Conservation (phyloP, 164 flowering plant genomes). For the Aristolochia contorta region DNA sequence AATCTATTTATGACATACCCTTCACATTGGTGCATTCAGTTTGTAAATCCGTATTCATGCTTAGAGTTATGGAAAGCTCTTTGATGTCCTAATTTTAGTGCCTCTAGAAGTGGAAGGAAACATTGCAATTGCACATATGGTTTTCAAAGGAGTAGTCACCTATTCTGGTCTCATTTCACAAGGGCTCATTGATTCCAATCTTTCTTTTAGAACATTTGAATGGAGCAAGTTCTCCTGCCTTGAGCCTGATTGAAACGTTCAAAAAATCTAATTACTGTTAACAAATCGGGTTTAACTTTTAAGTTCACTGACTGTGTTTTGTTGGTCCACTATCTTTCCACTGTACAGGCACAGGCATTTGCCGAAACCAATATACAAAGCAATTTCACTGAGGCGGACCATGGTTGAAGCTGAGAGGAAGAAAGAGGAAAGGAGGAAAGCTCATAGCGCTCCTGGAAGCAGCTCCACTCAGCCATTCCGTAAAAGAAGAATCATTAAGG, state of each 20-base stretch:
- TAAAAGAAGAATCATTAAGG: conserved; percentile 53
- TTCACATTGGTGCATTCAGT: too few species aligned
- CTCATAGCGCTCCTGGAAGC: conserved; percentile 84
- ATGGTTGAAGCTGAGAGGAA: conserved; percentile 49
- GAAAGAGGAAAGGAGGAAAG: conserved; percentile 68
- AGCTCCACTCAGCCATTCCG: conserved; percentile 36
- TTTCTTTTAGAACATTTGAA: too few species aligned
- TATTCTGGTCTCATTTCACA: neutral
- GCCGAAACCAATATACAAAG: conserved; percentile 78
- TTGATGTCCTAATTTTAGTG: too few species aligned
- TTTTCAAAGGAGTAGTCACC: neutral
- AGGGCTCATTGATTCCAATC: too few species aligned
- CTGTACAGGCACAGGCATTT: conserved; percentile 81
- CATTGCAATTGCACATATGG: too few species aligned
- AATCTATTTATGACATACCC: too few species aligned
- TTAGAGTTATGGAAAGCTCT: too few species aligned
- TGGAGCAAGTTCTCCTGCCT: too few species aligned
- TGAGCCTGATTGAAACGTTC: too few species aligned
- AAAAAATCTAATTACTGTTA: too few species aligned
- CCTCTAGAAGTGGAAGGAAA: too few species aligned
- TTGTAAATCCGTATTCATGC: too few species aligned
- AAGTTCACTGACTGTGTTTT: neutral
- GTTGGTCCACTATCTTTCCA: neutral
- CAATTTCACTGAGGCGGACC: conserved; percentile 33
- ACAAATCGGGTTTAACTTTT: neutral